phyloP scores from a whole-genome alignment of 805 yeast genomes.

The Kodamaea nitidulidarum region DNA sequence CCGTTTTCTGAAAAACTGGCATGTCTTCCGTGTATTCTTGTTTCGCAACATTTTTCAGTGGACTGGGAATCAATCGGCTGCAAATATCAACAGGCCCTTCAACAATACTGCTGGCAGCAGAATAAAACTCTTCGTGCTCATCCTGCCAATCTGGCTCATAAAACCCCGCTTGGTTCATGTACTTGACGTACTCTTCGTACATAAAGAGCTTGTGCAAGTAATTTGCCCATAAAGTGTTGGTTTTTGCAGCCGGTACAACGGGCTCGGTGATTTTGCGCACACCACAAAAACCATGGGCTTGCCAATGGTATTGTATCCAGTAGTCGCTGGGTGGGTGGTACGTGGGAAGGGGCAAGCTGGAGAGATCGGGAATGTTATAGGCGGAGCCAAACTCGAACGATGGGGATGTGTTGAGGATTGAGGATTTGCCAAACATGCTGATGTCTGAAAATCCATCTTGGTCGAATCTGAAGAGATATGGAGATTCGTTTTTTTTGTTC shows the following conservation, averaged over 20 bases:
- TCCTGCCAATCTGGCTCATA: not conserved
- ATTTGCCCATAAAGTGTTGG: conserved; percentile 24
- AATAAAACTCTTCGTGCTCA: not conserved
- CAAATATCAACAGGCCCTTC: not conserved
- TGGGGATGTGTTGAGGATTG: not conserved
- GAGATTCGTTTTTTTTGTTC: no score
- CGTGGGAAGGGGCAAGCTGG: conserved; percentile 2
- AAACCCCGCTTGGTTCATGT: not conserved
- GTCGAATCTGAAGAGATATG: no score
- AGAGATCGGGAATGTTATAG: no score
- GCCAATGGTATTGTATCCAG: not conserved
- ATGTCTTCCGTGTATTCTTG: not conserved
- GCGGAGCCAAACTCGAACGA: no score
- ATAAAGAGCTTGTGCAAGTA: conserved; percentile 21
- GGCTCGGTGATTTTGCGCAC: not conserved
- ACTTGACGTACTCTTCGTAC: conserved; percentile 12
- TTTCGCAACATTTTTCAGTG: not conserved
- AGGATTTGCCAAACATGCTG: no score
- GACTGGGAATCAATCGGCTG: no score
- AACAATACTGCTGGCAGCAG: not conserved
- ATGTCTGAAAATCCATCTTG: no score
- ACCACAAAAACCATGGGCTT: not conserved
- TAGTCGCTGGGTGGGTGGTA: conserved; percentile 11
- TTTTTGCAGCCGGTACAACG: conserved; percentile 11
- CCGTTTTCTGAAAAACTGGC: no score